Conservation (phyloP, 306 rosid genomes). For the Betula pendula region DNA sequence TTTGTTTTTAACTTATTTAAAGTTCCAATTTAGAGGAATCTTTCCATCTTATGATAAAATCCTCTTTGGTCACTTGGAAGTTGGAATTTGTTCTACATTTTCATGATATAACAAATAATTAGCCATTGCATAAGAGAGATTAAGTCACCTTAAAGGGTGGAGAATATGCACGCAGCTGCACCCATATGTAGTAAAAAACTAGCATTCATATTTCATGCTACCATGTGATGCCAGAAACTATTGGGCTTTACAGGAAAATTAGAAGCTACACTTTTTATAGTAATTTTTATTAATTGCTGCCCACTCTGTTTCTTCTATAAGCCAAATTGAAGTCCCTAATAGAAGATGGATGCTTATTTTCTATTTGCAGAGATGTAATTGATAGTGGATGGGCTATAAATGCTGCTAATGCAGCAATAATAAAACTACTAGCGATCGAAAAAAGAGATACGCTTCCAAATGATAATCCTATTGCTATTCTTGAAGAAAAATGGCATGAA, state of each 20-base stretch:
- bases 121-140: neutral
- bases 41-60: neutral
- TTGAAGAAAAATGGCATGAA: constrained; percentile 32
- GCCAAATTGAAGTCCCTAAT: neutral
- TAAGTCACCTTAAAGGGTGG: neutral
- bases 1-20: neutral
- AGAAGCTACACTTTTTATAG: neutral
- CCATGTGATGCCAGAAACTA: neutral
- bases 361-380: constrained; percentile 41
- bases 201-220: neutral
- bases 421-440: constrained; percentile 57
- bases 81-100: neutral
- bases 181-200: neutral
- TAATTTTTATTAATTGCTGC: neutral
- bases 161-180: neutral
- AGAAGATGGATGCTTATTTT: constrained; percentile 3
- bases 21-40: neutral
- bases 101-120: neutral
- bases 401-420: constrained; percentile 49
- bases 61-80: neutral
- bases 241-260: neutral
- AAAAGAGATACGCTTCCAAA: constrained; percentile 31
- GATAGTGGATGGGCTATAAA: constrained; percentile 51
- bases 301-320: neutral
- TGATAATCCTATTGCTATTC: constrained; percentile 24